Evolutionary conservation across 2,329 filamentous ascomycete genomes (phyloP), one percentile per base, ranked within the genome.

Genomic region (Cladophialophora immunda): DNA sequence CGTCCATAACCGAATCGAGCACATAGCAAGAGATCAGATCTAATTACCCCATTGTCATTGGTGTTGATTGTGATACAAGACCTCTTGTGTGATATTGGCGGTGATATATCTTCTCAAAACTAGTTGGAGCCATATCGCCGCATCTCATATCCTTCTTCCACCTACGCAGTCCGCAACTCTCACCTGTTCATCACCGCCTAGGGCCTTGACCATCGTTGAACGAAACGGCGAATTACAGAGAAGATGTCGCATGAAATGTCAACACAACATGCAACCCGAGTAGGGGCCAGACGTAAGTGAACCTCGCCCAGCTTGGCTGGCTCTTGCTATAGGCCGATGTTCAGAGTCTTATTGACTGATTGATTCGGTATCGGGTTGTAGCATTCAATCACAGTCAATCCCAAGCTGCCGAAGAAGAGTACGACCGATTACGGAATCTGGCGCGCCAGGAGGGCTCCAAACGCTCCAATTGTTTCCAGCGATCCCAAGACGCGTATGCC

Each of bases 381-480:
- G 92, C 90, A 79, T 92, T 94, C 83, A 92, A 90, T 79, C 90
- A 93, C 78, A 85, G 85, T 66, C 84, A 89, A 72, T 87, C 87
- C 76, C 82, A 82, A 72, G 85, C 89, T 66, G 84, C 88, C 63
- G 94, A 98, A 83, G 88, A 85, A 73, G 94, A 98, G 81, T 98
- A 98, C 80, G 94, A 98, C 78, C 91, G 92, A 62, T 86, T 98
- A 53, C 92, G 95, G 75, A 89, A 90, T 73, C 85, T 94, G 19
- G 95, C 94, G 19, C 89, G 92, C 70, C 85, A 89, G 74, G 94
- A 97, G 83, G 92, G 91, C 66, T 82, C 85, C 59, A 92, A 95
- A 82, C 91, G 92, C 72, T 87, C 87, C 70, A 85, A 86, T 60
- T 97, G 92, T 81, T 94, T 93, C 76, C 87, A 92, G 70, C 87